A percentile compares a stretch with the other conserved stretches of the same genome.
Conservation (phyloP, 306 rosid species). For the Delonix regia region DNA sequence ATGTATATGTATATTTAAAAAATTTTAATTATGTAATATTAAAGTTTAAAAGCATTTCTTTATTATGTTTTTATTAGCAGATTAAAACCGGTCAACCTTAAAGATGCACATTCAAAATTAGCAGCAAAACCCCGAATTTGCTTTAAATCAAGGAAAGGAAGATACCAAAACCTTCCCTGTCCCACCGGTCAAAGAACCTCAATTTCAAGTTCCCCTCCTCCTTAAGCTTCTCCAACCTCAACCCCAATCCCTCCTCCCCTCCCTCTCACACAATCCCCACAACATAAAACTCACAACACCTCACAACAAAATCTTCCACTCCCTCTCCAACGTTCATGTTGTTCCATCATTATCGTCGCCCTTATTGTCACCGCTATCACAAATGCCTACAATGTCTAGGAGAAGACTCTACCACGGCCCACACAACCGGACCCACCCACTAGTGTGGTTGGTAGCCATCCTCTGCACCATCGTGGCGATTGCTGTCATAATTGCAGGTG, state of each 20-base stretch:
- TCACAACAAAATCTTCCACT: not conserved
- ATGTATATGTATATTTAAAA: no score
- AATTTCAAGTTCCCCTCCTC: slow-evolving; percentile 34
- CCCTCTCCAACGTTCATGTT: slow-evolving; percentile 36
- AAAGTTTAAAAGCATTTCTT: no score
- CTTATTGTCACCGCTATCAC: not conserved
- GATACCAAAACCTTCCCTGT: slow-evolving; percentile 85
- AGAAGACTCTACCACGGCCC: slow-evolving; percentile 13
- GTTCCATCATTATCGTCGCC: slow-evolving; percentile 10
- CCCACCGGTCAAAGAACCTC: slow-evolving; percentile 54
- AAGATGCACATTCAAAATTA: no score
- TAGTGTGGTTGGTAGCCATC: slow-evolving; percentile 68
- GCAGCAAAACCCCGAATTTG: slow-evolving; percentile 21
- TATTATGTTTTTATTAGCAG: no score
- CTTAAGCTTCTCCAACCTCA: slow-evolving; percentile 30
- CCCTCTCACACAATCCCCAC: not conserved
- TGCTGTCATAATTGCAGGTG: slow-evolving; percentile 57
- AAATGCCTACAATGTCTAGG: slow-evolving; percentile 33
- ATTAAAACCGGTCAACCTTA: no score
- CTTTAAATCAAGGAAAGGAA: slow-evolving; percentile 71
- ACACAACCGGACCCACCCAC: slow-evolving; percentile 45
- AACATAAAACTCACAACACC: slow-evolving; percentile 32
- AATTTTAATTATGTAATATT: no score
- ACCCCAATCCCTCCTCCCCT: no score
- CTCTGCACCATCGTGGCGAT: slow-evolving; percentile 68